Evolutionary conservation across 331 rosid genomes (phyloP), one percentile per base, ranked within the genome.

Genomic region (Prunus yedoensis): DNA sequence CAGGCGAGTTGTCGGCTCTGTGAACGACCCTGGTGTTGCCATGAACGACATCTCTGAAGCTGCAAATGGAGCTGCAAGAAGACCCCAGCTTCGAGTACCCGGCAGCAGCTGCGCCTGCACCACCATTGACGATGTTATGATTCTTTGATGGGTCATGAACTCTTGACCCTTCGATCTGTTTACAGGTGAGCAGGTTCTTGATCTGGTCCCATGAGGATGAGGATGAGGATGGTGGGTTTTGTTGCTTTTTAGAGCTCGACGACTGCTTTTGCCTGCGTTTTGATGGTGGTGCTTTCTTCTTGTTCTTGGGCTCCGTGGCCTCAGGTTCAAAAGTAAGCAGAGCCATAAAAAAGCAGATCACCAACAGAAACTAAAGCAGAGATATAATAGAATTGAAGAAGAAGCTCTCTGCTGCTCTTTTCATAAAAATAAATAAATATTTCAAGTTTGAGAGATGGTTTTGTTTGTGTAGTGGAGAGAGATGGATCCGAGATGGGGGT

Each of bases 11-110:
- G 49, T 95, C 94, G 70, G 89, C 84, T 72, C 96, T 81, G 62
- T 94, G 97, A 30, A 88, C 93, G 13, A 95, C 96, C 64, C 95
- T 77, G 0, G 97, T 85, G 85, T 88, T 95, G 3, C 97, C 94
- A 25, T 92, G 97, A 72, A 85, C 94, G 9, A 89, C 97, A 71
- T 92, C 99, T 74, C 80, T 83, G 83, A 95, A 92, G 83, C 96
- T 92, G 81, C 99, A 95, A 27, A 95, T 90, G 7, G 99, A 95
- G 77, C 97, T 74, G 83, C 97, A 95, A 21, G 99, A 90, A 14
- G 96, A 90, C 0, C 97, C 93, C 13, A 95, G 41, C 81, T 86
- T 95, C 1, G 97, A 90, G 78, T 85, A 78, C 0, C 81, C 81
- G 61, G 66, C 27, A 54, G 16, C 38, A 32, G 10, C 11, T 8